Conservation (phyloP, 1,284 basidiomycete species). For the Fistulina hepatica region DNA sequence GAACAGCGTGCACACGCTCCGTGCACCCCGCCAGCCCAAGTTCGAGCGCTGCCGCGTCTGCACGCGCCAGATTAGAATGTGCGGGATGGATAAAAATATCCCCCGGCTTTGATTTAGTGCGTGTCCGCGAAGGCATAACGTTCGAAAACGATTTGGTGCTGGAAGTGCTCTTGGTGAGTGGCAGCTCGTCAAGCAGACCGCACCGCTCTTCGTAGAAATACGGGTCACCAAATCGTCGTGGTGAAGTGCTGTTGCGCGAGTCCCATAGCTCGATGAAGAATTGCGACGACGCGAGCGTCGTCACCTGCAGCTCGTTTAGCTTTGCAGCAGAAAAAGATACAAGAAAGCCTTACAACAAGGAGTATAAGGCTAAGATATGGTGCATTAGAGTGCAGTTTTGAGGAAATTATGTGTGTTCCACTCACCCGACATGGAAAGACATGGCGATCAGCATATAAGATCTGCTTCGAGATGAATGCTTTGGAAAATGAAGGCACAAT, state of each 20-base stretch:
- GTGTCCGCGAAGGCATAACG: slow-evolving; percentile 19
- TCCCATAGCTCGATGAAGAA: slow-evolving; percentile 42
- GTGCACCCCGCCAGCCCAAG: slow-evolving; percentile 38
- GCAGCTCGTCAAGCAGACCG: slow-evolving; percentile 8
- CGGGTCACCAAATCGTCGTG: slow-evolving; percentile 8
- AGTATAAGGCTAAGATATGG: slow-evolving; percentile 35
- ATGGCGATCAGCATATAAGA: slow-evolving; percentile 63
- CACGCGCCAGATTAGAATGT: slow-evolving; percentile 50
- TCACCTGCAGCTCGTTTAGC: slow-evolving; percentile 26
- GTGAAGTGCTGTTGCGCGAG: slow-evolving; percentile 17
- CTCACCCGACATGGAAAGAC: slow-evolving; percentile 57
- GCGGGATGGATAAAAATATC: slow-evolving; percentile 50
- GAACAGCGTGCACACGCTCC: slow-evolving; percentile 26
- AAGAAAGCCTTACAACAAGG: slow-evolving; percentile 33
- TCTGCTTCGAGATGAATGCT: slow-evolving; percentile 22
- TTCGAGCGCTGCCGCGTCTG: slow-evolving; percentile 45
- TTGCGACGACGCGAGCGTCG: slow-evolving; percentile 43
- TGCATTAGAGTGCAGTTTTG: slow-evolving; percentile 4
- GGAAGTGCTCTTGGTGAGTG: background rate
- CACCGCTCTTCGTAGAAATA: background rate
- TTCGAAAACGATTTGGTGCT: background rate
- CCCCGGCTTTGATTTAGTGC: slow-evolving; percentile 44
- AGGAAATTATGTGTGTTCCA: slow-evolving; percentile 8
- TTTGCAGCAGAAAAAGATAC: slow-evolving; percentile 7
- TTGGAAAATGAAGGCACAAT: background rate